Conservation (phyloP, 805 yeast genomes). For the Cyberlindnera subsufficiens region DNA sequence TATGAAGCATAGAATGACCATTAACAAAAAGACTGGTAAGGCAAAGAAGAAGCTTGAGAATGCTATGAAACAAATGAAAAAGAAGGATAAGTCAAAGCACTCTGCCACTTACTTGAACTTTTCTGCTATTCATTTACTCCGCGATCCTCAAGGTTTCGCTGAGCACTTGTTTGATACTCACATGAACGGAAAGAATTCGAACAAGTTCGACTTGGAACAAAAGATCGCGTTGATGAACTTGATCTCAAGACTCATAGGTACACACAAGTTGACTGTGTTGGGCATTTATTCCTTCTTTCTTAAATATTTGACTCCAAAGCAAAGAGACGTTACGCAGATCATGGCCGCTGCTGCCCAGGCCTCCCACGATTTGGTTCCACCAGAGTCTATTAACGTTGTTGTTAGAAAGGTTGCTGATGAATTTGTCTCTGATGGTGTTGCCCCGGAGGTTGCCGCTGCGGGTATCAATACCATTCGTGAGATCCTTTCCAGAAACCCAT, state of each 20-base stretch:
- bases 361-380: conserved; percentile 94
- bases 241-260: conserved; percentile 84
- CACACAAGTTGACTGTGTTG: conserved; percentile 85
- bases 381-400: conserved; percentile 76
- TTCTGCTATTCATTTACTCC: conserved; percentile 86
- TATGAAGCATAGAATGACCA: conserved; percentile 72
- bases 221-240: conserved; percentile 84
- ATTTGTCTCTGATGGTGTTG: conserved; percentile 97
- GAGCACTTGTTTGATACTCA: conserved; percentile 73
- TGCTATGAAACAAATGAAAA: conserved; percentile 66
- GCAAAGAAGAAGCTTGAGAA: conserved; percentile 74
- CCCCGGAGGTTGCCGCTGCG: conserved; percentile 96
- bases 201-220: conserved; percentile 78
- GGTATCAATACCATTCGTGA: conserved; percentile 95
- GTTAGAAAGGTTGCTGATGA: conserved; percentile 94
- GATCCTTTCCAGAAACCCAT: conserved; percentile 86
- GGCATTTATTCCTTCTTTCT: conserved; percentile 87
- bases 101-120: conserved; percentile 75
- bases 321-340: conserved; percentile 87
- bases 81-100: conserved; percentile 51
- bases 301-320: conserved; percentile 91
- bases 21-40: conserved; percentile 77
- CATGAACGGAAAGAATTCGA: conserved; percentile 60
- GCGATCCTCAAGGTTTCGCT: conserved; percentile 98
- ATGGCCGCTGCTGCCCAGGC: conserved; percentile 98